Percentiles rank a stretch among this genome's conserved stretches.
phyloP scores from a whole-genome alignment of 1,284 basidiomycete genomes.

The Neonothopanus nambi region DNA sequence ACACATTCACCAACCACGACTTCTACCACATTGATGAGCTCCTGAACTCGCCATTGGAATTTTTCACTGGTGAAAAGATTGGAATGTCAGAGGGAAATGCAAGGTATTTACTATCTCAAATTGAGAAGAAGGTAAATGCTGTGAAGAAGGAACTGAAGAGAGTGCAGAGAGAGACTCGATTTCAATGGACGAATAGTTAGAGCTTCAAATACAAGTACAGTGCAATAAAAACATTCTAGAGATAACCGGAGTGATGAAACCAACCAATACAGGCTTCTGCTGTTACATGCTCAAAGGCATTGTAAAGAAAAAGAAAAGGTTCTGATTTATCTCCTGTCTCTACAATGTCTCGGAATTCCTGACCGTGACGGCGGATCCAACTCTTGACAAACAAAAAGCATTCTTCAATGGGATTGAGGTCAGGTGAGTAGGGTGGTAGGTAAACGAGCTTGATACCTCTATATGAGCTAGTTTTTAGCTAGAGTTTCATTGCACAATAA shows the following conservation, averaged over 20 bases:
- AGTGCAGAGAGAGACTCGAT: no score
- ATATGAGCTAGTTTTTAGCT: conserved; percentile 21
- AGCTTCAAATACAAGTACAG: no score
- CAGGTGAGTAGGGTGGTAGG: conserved; percentile 33
- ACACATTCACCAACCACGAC: no score
- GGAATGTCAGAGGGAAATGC: no score
- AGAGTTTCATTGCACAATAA: not conserved
- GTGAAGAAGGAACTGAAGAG: no score
- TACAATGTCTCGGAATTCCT: not conserved
- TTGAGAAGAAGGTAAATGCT: no score
- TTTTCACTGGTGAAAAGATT: no score
- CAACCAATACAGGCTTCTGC: conserved; percentile 12
- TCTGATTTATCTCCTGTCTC: no score
- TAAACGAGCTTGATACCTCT: conserved; percentile 23
- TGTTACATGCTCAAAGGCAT: conserved; percentile 11
- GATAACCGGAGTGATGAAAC: conserved; percentile 13
- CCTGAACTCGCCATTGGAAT: no score
- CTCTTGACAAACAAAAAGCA: conserved; percentile 18
- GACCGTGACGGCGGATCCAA: not conserved
- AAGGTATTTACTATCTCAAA: no score
- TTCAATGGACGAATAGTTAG: no score
- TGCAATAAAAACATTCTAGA: not conserved
- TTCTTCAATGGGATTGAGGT: conserved; percentile 34
- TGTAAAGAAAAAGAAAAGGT: conserved; percentile 11
- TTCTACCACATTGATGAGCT: no score